Evolutionary conservation across 495 filamentous ascomycete genomes (phyloP), one percentile per base, ranked within the genome.

Genomic region (Alectoria sarmentosa): DNA sequence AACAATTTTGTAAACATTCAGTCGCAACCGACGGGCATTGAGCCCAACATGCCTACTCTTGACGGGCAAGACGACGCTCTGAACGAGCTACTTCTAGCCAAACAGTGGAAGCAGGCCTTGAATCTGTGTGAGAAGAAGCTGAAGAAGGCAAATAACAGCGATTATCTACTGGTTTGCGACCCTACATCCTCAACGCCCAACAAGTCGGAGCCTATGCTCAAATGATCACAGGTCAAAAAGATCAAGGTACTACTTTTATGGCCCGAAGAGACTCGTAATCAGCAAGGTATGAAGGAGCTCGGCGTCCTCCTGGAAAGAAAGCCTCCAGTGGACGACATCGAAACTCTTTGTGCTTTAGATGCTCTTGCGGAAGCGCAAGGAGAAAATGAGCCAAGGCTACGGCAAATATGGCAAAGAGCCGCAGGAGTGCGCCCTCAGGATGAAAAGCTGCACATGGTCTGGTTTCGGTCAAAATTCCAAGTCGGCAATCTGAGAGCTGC

Each of bases 111-210:
- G 71, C 82, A 83, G 69, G 84, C 84, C 23, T 67, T 86, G 57
- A 81, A 84, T 70, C 74, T 85, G 23, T 82, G 82, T 63, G 82
- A 85, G 62, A 84, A 84, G 65, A 80, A 81, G 52, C 75, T 83
- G 52, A 86, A 85, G 70, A 86, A 84, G 65, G 81, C 84, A 46
- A 84, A 86, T 65, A 77, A 82, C 60, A 77, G 48, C 48, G 69
- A 70, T 37, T 37, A 61, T 56, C 44, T 65, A 21, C 61, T 58
- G 48, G 68, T 67, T 62, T 30, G 66, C 37, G 26, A 52, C 48
- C 17, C 44, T 54, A 23, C 30, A 13, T 23, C 21, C 21, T 42
- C 28, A 58, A 23, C 13, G 17, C 34, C 11, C 13, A 34, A 54
- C 42, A 4, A 58, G 30, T 1, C 28, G 39, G 15, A 28, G 21